A percentile compares a stretch with the other conserved stretches of the same genome.
These are phyloP conservation scores for Zygosaccharomyces bisporus DNA, from an alignment of 805 yeast species.

Conservation along the genomic window DNA sequence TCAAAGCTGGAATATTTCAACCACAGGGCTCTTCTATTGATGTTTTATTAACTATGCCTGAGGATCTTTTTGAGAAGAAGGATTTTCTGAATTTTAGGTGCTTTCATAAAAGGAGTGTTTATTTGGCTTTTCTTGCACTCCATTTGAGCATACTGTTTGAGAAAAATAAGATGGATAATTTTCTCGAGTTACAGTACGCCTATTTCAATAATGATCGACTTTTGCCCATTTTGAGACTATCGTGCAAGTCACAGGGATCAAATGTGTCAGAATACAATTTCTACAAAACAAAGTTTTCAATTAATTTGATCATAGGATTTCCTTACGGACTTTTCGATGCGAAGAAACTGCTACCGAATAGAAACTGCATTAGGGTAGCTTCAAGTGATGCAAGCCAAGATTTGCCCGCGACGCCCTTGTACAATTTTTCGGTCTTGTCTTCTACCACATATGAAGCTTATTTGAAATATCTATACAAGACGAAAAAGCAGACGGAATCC, in stretches of 20 bases:
- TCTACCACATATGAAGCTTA: constrained; percentile 66
- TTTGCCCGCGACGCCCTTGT: constrained; percentile 60
- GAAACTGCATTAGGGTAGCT: constrained; percentile 77
- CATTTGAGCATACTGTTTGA: constrained; percentile 52
- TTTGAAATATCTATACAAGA: constrained; percentile 69
- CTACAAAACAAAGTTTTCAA: constrained; percentile 63
- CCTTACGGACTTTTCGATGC: constrained; percentile 68
- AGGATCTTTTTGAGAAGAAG: constrained; percentile 68
- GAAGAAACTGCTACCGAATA: constrained; percentile 72
- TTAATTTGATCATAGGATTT: constrained; percentile 70
- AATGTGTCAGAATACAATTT: constrained; percentile 46
- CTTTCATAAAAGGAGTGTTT: constrained; percentile 83
- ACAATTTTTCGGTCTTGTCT: constrained; percentile 76
- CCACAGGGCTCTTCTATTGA: constrained; percentile 70
- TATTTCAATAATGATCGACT: constrained; percentile 72
- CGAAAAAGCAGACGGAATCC: constrained; percentile 70
- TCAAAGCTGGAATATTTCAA: constrained; percentile 71
- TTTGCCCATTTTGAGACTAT: constrained; percentile 68
- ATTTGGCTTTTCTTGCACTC: constrained; percentile 73
- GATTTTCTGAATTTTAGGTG: constrained; percentile 90
- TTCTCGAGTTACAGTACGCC: constrained; percentile 54
- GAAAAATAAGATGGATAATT: constrained; percentile 46
- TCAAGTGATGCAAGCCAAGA: constrained; percentile 49
- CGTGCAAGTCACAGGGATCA: constrained; percentile 36
- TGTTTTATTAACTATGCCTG: constrained; percentile 79